A percentile compares a stretch with the other conserved stretches of the same genome.
phyloP scores from a whole-genome alignment of 1,284 basidiomycete genomes.

The Malassezia restricta region DNA sequence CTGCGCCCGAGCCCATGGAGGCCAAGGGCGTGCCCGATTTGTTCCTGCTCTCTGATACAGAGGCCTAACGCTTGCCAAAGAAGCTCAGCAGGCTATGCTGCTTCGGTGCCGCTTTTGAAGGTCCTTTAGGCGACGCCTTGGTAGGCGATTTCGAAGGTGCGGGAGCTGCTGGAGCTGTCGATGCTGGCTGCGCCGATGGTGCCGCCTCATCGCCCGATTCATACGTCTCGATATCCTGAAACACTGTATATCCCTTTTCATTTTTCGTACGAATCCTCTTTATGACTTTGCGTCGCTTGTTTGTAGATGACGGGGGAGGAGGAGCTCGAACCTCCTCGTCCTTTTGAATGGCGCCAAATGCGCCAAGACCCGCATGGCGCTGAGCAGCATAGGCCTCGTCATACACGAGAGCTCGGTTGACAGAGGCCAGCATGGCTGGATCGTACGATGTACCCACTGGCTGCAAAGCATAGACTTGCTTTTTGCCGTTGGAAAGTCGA shows the following conservation, averaged over 20 bases:
- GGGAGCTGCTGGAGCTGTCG: background rate
- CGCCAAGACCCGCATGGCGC: background rate
- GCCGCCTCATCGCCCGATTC: constrained; percentile 31
- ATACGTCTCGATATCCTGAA: constrained; percentile 26
- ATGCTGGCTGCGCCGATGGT: background rate
- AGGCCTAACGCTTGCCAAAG: constrained; percentile 6
- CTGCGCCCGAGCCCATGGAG: background rate
- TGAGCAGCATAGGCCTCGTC: constrained; percentile 1
- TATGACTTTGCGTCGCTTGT: constrained; percentile 32
- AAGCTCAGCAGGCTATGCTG: constrained; percentile 12
- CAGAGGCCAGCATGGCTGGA: background rate
- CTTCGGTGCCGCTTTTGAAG: background rate
- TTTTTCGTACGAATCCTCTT: constrained; percentile 30
- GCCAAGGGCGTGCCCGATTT: background rate
- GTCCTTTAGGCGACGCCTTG: background rate
- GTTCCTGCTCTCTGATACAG: background rate
- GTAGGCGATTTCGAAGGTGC: background rate
- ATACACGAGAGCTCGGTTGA: background rate
- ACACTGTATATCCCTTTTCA: constrained; percentile 35
- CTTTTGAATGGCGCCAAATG: background rate
- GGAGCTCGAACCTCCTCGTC: background rate
- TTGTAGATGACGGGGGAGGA: no score
- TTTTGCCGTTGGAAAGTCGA: background rate
- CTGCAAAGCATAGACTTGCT: constrained; percentile 4
- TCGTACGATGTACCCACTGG: background rate